Percentiles rank a stretch among this genome's conserved stretches.
Conservation (phyloP, 306 rosid genomes). For the Lathyrus sativus region DNA sequence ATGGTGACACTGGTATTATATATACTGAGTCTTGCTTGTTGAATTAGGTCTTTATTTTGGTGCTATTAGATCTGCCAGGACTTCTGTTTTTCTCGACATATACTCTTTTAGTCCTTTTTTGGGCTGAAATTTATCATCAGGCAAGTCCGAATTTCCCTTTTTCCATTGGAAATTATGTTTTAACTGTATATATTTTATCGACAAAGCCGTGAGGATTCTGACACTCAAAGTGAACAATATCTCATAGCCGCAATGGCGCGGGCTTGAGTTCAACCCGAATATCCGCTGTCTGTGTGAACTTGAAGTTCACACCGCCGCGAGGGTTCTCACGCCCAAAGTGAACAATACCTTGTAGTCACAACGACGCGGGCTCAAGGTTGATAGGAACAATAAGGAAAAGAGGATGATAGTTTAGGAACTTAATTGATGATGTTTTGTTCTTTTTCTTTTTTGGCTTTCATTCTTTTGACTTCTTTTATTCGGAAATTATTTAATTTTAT, state of each 20-base stretch:
- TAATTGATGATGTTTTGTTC: too few relatives aligned
- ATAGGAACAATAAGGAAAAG: too few relatives aligned
- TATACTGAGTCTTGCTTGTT: conserved; percentile 42
- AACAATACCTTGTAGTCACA: too few relatives aligned
- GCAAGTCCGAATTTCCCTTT: conserved; percentile 46
- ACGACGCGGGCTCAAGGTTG: too few relatives aligned
- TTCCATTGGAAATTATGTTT: background rate
- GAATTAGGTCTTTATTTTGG: conserved; percentile 67
- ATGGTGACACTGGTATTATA: conserved; percentile 8
- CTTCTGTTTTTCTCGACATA: conserved; percentile 88
- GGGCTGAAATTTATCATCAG: conserved; percentile 99
- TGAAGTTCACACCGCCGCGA: too few relatives aligned
- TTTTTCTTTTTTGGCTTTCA: background rate
- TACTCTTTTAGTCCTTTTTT: conserved; percentile 89
- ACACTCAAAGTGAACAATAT: too few relatives aligned
- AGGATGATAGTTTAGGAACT: too few relatives aligned
- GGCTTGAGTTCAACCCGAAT: too few relatives aligned
- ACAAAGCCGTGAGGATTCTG: too few relatives aligned
- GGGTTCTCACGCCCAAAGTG: too few relatives aligned
- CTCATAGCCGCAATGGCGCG: too few relatives aligned
- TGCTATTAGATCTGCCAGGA: conserved; percentile 82
- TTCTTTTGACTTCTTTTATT: background rate
- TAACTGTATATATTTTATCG: background rate
- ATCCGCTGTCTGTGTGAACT: too few relatives aligned
- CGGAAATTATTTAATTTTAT: conserved; percentile 29